phyloP scores from a whole-genome alignment of 1,139 yeast genomes.

The Candida sanyaensis region DNA sequence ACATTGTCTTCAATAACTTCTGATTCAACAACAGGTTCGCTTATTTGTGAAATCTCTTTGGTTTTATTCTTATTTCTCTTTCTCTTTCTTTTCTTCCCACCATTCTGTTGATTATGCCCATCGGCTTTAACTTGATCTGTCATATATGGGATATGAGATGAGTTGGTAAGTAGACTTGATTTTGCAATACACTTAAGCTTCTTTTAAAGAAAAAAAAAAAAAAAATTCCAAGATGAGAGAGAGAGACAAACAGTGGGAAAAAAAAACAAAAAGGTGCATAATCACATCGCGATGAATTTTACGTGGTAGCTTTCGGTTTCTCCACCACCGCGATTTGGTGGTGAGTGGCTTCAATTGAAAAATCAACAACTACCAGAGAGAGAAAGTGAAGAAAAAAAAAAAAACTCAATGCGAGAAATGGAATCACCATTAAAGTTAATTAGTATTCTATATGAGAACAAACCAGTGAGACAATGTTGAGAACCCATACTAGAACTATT shows the following conservation, averaged over 20 bases:
- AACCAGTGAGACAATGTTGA: slow-evolving; percentile 3
- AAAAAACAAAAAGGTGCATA: too few relatives aligned
- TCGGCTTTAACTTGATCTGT: slow-evolving; percentile 9
- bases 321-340: not conserved
- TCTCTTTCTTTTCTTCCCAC: slow-evolving; percentile 22
- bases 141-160: not conserved
- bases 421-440: not conserved
- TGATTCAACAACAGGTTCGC: not conserved
- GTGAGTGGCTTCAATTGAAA: not conserved
- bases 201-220: not conserved
- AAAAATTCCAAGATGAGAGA: not conserved
- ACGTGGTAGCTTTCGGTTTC: not conserved
- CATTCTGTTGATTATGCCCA: slow-evolving; percentile 7
- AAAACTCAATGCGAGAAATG: not conserved
- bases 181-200: not conserved
- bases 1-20: not conserved
- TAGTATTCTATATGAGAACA: too few relatives aligned
- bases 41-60: not conserved
- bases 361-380: not conserved
- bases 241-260: too few relatives aligned
- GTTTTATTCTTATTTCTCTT: slow-evolving; percentile 20
- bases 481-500: not conserved
- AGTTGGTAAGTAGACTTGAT: not conserved
- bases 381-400: slow-evolving; percentile 2
- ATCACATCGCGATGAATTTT: not conserved